These are phyloP conservation scores for Monosporascus sp. DNA, from an alignment of 2,329 filamentous ascomycete species.

Conservation along the genomic window DNA sequence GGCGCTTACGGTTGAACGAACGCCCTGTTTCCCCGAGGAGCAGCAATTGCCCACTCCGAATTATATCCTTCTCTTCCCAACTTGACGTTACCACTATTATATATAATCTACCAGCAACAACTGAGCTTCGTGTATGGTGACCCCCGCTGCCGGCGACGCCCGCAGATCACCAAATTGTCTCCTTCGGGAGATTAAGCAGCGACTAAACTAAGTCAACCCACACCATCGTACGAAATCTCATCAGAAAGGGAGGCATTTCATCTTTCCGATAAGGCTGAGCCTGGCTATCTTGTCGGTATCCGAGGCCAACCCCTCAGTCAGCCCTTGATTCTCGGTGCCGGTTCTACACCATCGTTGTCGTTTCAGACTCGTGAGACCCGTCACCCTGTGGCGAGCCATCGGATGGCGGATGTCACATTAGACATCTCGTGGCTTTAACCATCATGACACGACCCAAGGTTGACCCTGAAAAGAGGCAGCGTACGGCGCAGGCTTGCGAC, in stretches of 20 bases:
- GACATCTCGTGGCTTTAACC: constrained; percentile 18
- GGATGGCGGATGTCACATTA: constrained; percentile 31
- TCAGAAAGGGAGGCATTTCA: constrained; percentile 8
- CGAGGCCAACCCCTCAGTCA: constrained; percentile 23
- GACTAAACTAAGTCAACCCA: constrained; percentile 10
- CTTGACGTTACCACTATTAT: constrained; percentile 8
- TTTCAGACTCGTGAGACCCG: constrained; percentile 19
- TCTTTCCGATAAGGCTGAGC: constrained; percentile 26
- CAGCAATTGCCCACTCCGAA: not conserved
- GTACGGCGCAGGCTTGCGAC: constrained; percentile 60
- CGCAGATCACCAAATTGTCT: constrained; percentile 18
- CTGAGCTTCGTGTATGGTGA: not conserved
- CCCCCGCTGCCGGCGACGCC: constrained; percentile 18
- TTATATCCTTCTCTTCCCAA: constrained; percentile 13
- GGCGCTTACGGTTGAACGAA: no score
- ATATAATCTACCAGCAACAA: no score
- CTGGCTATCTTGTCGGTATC: constrained; percentile 23
- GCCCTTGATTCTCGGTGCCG: constrained; percentile 24
- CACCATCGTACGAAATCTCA: constrained; percentile 15
- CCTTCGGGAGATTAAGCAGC: constrained; percentile 13
- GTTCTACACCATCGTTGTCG: constrained; percentile 18
- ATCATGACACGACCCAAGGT: constrained; percentile 49
- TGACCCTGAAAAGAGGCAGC: constrained; percentile 55
- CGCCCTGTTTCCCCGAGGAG: no score
- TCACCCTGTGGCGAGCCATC: constrained; percentile 22